Evolutionary conservation across 2,329 filamentous ascomycete species (phyloP).

Genomic region (Thelonectria blattea): DNA sequence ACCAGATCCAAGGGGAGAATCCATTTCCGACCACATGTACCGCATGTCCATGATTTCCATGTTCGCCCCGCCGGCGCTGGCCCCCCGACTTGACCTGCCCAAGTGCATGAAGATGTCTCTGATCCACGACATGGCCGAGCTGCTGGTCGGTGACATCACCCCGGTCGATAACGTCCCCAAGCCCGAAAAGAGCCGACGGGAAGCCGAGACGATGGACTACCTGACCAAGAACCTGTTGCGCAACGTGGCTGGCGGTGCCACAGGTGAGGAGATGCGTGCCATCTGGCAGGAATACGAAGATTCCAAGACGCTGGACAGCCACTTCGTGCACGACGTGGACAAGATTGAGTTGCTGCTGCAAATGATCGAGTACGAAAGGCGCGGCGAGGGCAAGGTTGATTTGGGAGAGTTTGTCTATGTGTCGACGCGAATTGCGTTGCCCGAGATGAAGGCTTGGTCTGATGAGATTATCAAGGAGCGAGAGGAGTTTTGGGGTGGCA

Average conservation of each 20-base stretch:
- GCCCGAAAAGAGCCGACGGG: constrained; percentile 85
- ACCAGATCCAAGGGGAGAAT: constrained; percentile 70
- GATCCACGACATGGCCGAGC: constrained; percentile 96
- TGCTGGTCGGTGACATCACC: constrained; percentile 94
- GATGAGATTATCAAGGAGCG: constrained; percentile 78
- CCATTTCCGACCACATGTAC: constrained; percentile 99
- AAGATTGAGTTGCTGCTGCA: constrained; percentile 95
- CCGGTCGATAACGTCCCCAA: constrained; percentile 87
- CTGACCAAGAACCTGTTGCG: constrained; percentile 76
- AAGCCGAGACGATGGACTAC: constrained; percentile 91
- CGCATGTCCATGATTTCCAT: constrained; percentile 97
- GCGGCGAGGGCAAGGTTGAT: constrained; percentile 69
- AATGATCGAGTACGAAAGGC: constrained; percentile 94
- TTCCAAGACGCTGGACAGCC: constrained; percentile 78
- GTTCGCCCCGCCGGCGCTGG: constrained; percentile 80
- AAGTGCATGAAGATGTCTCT: constrained; percentile 95
- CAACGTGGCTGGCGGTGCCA: constrained; percentile 71
- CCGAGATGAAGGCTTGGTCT: constrained; percentile 83
- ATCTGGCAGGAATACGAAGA: constrained; percentile 98
- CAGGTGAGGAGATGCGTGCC: constrained; percentile 73
- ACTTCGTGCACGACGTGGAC: constrained; percentile 95
- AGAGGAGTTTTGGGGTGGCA: constrained; percentile 70
- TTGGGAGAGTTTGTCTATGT: constrained; percentile 88
- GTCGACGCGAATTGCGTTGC: constrained; percentile 71
- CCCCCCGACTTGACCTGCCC: constrained; percentile 73